Base-by-base conservation (phyloP, 2,329 filamentous ascomycete genomes). In the Cercospora canescens region DNA sequence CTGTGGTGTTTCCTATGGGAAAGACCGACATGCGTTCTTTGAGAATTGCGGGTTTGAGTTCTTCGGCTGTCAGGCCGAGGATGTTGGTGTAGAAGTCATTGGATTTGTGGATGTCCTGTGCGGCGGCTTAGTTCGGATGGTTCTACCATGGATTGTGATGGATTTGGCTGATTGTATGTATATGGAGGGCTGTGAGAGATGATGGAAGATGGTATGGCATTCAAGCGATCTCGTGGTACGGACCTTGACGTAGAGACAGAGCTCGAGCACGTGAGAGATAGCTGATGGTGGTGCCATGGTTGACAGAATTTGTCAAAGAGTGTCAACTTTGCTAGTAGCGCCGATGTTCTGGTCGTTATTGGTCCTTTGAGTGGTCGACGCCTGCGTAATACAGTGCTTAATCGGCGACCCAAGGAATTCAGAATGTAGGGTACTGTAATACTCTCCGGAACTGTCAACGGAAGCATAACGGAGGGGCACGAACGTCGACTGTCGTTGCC, bases 191-290 rank as follows among this genome's bases (percentile, higher is more conserved):
- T 18, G 37, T n/a, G 37, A 39, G 37, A 39, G 37, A n/a, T n/a
- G 9, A 18, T 39, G 16, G 18, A 45, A 45, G 41, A 45, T 21
- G n/a, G 41, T 8, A 11, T 41, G n/a, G n/a, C n/a, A n/a, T n/a
- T n/a, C n/a, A n/a, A n/a, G n/a, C n/a, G n/a, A n/a, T n/a, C n/a
- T n/a, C n/a, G 35, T 59, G 24, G 34, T 41, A 39, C 56, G 6
- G 9, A 59, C 56, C 34, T 64, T 67, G 62, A 55, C 39, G 52
- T 67, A 67, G 30, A 67, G 64, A 41, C 66, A 67, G 24, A 59
- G 45, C n/a, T 67, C 66, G 12, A 65, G 55, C n/a, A 67, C 55
- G 34, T 67, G 66, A 21, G 62, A 62, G 24, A 67, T 67, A 12
- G 58, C 18, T 28, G 50, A 64, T 32, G 62, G 37, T 54, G 65